Evolutionary conservation across 164 flowering plant species (phyloP), one percentile per base, ranked within the genome.

Genomic region (Tetracentron sinense): DNA sequence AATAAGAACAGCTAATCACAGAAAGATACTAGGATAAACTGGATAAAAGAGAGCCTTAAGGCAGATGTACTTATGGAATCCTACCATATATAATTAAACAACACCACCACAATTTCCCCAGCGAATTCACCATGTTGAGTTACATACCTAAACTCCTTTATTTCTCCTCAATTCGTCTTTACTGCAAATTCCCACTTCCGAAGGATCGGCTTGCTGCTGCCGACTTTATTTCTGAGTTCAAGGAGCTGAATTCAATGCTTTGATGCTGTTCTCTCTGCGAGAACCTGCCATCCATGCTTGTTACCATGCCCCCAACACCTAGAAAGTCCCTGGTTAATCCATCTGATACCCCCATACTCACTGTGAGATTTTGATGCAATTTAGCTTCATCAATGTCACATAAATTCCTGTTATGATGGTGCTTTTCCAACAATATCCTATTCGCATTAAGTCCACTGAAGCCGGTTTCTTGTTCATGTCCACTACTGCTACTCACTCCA

Each of bases 281-380:
- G 1, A 65, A 50, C 30, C 76, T 81, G 7, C 81, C 75, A 3
- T 75, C 52, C 66, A 79, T 71, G 64, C 71, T 74, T 63, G 85
- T 82, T 23, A 82, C 77, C 65, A 84, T 80, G 38, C 78, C 85
- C 35, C 94, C 94, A 38, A 90, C 94, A 1, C 97, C 97, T 1
- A 90, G 77, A 67, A 90, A 88, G 46, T 90, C 97, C 47, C 81
- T 69, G 0, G 97, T 90, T 64, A 86, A 54, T 51, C 82, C 78
- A 65, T 87, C 90, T 8, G 85, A 74, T 11, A 78, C 79, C 21
- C 81, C 80, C 1, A 81, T 60, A 42, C 75, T 68, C 22, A 27
- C 69, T 0, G 62, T 42, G 5, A 78, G 51, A 66, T 72, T 73
- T 49, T 75, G 78, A 29, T 78, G 81, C 55, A 76, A 49, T 61